Evolutionary conservation across 805 yeast genomes (phyloP).

Genomic region (Sporopachydermia quercuum): DNA sequence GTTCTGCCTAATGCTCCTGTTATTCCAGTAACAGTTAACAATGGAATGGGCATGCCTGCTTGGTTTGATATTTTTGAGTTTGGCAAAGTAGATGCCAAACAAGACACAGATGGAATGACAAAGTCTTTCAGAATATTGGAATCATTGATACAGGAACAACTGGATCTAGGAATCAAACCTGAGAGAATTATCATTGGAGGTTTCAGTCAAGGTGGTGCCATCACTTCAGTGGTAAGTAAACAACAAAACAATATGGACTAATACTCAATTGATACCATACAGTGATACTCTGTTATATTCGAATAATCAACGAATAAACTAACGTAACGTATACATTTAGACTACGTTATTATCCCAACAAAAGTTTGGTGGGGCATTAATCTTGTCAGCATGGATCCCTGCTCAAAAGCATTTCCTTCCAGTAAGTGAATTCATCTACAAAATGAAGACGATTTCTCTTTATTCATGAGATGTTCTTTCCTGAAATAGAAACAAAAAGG

Average conservation of each 20-base stretch:
- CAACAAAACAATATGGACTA: too few species aligned
- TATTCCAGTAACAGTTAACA: slow-evolving; percentile 47
- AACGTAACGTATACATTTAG: too few species aligned
- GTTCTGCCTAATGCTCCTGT: slow-evolving; percentile 87
- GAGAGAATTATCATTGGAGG: slow-evolving; percentile 77
- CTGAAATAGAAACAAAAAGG: too few species aligned
- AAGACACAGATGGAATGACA: slow-evolving; percentile 24
- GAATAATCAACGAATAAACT: too few species aligned
- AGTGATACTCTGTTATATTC: too few species aligned
- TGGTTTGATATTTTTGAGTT: slow-evolving; percentile 69
- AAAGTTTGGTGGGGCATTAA: not conserved
- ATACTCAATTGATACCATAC: too few species aligned
- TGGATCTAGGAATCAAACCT: not conserved
- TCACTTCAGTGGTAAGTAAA: slow-evolving; percentile 40
- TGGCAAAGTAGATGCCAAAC: slow-evolving; percentile 14
- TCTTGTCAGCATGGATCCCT: slow-evolving; percentile 3
- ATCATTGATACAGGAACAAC: not conserved
- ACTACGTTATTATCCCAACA: not conserved
- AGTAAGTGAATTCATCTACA: not conserved
- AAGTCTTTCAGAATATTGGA: not conserved
- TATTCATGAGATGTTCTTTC: too few species aligned
- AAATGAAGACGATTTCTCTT: too few species aligned
- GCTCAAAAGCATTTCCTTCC: slow-evolving; percentile 6
- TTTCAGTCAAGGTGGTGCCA: slow-evolving; percentile 86
- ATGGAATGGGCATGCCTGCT: slow-evolving; percentile 55